A percentile compares a stretch with the other conserved stretches of the same genome.
Evolutionary conservation across 78 protist genomes (phyloP).

Genomic region (Dictyostelium intermedium): DNA sequence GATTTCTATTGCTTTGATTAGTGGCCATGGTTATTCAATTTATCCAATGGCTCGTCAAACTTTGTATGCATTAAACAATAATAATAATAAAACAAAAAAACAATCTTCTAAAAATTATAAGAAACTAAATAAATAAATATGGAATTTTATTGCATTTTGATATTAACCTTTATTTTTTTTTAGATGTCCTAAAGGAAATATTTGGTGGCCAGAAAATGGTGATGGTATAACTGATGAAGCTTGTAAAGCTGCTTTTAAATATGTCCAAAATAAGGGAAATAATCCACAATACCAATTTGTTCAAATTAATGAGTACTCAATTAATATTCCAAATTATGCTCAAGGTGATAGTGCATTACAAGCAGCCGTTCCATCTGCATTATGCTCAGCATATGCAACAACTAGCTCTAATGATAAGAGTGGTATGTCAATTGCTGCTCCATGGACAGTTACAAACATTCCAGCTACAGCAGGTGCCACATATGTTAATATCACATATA

Average conservation of each 20-base stretch:
- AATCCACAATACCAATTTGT: constrained; percentile 34
- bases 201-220: constrained; percentile 47
- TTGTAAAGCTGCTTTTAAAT: constrained; percentile 35
- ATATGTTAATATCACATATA: not conserved
- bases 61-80: not conserved
- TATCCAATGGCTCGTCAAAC: constrained; percentile 37
- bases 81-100: not conserved
- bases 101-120: too few relatives aligned
- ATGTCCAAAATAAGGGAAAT: constrained; percentile 14
- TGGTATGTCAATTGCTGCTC: constrained; percentile 20
- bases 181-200: not conserved
- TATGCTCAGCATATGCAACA: constrained; percentile 32
- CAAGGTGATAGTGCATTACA: constrained; percentile 25
- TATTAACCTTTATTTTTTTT: not conserved
- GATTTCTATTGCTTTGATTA: not conserved
- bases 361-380: constrained; percentile 12
- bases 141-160: not conserved
- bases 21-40: constrained; percentile 61
- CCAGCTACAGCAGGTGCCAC: not conserved
- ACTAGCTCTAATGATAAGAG: not conserved
- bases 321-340: constrained; percentile 47
- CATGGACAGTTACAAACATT: constrained; percentile 2
- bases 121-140: not conserved
- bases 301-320: constrained; percentile 40
- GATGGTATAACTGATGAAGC: not conserved